Evolutionary conservation across 148 eudicot genomes (phyloP).

Genomic region (Heliosperma pusillum): DNA sequence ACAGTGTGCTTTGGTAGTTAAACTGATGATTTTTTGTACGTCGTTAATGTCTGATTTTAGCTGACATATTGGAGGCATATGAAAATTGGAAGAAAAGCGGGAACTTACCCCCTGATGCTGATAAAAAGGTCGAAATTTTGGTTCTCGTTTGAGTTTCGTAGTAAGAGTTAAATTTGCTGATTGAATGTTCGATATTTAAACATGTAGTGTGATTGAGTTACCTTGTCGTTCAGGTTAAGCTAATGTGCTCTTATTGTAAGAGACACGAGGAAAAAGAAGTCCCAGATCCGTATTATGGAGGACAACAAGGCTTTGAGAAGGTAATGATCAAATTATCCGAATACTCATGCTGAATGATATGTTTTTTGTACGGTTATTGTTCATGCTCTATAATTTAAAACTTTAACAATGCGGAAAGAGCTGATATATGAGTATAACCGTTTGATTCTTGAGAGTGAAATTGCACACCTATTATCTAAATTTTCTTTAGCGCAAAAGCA

Average conservation of each 20-base stretch:
- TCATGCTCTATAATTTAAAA: neutral
- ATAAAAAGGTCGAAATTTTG: conserved; percentile 55
- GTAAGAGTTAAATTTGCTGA: neutral
- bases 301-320: conserved; percentile 91
- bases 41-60: conserved; percentile 32
- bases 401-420: neutral
- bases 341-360: neutral
- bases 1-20: neutral
- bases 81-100: conserved; percentile 68
- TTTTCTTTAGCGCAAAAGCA: too few species aligned
- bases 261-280: conserved; percentile 83
- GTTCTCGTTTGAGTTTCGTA: neutral
- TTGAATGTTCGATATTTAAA: conserved; percentile 13
- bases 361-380: neutral
- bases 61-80: conserved; percentile 69
- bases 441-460: neutral
- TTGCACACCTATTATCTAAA: too few species aligned
- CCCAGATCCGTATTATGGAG: conserved; percentile 97
- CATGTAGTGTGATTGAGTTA: neutral
- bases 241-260: conserved; percentile 95
- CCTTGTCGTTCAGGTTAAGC: conserved; percentile 49
- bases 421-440: neutral
- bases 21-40: neutral
- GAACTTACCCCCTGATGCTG: conserved; percentile 65
- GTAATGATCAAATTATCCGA: conserved; percentile 32